Percentiles rank a stretch among this genome's conserved stretches.
These are phyloP conservation scores for Aspergillus aculeatinus DNA, from an alignment of 2,329 filamentous ascomycete species.

Conservation along the genomic window DNA sequence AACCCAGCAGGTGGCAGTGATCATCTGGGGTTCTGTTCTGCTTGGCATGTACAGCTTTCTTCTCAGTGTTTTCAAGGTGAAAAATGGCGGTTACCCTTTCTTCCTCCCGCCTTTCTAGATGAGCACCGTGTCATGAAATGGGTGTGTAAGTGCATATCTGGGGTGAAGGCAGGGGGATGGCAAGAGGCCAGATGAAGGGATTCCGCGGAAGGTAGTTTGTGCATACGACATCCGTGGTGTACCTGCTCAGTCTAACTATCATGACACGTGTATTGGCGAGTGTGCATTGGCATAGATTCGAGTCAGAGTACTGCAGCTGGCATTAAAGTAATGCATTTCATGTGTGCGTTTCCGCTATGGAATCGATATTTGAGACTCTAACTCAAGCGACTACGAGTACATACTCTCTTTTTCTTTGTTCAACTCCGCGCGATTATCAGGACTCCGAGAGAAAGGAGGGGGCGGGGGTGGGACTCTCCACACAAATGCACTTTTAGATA, in stretches of 20 bases:
- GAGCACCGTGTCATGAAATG: not conserved
- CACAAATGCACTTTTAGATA: no score
- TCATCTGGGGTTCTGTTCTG: conserved; percentile 75
- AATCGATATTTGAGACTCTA: no score
- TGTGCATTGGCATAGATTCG: no score
- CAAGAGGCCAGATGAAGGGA: not conserved
- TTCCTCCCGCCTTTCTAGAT: conserved; percentile 80
- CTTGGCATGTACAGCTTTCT: conserved; percentile 90
- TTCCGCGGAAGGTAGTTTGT: not conserved
- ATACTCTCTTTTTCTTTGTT: no score
- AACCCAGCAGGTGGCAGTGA: conserved; percentile 75
- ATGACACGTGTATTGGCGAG: no score
- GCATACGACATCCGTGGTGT: not conserved
- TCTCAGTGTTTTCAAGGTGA: conserved; percentile 86
- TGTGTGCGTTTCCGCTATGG: no score
- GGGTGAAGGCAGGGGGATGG: not conserved
- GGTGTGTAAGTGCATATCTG: not conserved
- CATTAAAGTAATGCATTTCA: no score
- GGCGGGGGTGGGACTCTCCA: no score
- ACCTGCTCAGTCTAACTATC: not conserved
- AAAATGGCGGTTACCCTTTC: conserved; percentile 95
- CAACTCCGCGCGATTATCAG: no score
- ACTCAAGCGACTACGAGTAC: no score
- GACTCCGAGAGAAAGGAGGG: no score
- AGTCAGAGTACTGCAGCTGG: no score